Base-by-base conservation (phyloP, 1,139 yeast species). In the Yamadazyma dushanensis region DNA sequence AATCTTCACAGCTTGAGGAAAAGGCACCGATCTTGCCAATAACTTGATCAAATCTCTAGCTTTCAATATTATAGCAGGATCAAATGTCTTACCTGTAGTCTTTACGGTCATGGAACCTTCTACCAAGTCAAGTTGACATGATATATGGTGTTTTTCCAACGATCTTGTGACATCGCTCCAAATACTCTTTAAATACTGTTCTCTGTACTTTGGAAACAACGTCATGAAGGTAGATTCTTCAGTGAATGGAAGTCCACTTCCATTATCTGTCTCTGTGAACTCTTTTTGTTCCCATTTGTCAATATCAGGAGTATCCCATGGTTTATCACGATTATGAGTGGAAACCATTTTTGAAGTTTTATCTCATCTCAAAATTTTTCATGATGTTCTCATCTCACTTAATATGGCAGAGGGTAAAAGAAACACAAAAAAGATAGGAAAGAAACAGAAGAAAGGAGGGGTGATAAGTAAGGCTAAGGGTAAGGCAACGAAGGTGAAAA, bases 101-200 rank as follows among this genome's bases (percentile, higher is more conserved):
- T 83, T 87, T 16, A 92, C 98, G 0, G 96, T 83, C 97, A 92
- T 92, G 8, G 96, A 81, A 32, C 99, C 99, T 59, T 92, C 98
- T 14, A 94, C 96, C 49, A 92, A 68, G 63, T 92, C 89, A 46
- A 92, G 70, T 36, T 83, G 85, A 61, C 97, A 87, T 16, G 82
- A 82, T 36, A 92, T 73, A 41, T 85, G 82, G 51, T 80, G 80
- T 37, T 76, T 73, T 18, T 84, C 88, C 31, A 94, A 68, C 0
- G 92, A 74, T 47, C 76, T 79, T 2, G 97, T 88, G 8, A 92
- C 95, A 48, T 92, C 97, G 38, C 86, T 83, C 98, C 98, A 94
- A 36, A 92, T 78, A 40, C 87, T 82, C 53, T 89, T 83, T 43
- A 92, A 70, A 57, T 92, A 94, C 42, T 76, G 81, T 64, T 94